phyloP scores from a whole-genome alignment of 495 filamentous ascomycete species.

The Xylaria grammica region DNA sequence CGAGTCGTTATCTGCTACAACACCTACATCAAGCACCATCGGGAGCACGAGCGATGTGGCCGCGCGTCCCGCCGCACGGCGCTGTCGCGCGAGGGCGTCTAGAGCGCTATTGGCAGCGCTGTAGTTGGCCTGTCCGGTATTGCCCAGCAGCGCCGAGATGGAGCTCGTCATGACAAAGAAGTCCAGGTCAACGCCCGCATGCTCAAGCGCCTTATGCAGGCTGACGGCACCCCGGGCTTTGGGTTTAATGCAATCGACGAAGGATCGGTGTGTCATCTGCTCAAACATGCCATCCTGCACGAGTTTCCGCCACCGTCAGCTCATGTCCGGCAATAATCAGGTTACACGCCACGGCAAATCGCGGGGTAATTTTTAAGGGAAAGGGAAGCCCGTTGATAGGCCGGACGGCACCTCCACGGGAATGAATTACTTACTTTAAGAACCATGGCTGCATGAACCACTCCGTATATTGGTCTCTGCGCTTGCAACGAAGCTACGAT shows the following conservation, averaged over 20 bases:
- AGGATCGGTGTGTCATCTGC: conserved; percentile 27
- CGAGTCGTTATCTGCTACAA: conserved; percentile 38
- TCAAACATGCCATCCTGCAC: conserved; percentile 31
- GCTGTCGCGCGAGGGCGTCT: conserved; percentile 48
- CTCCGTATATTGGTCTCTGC: conserved; percentile 39
- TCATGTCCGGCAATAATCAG: neutral
- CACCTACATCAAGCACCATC: conserved; percentile 47
- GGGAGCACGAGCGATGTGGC: conserved; percentile 49
- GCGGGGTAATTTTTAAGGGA: no score
- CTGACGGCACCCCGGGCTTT: conserved; percentile 49
- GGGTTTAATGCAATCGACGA: conserved; percentile 35
- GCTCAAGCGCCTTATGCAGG: conserved; percentile 43
- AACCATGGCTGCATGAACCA: conserved; percentile 48
- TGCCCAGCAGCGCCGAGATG: conserved; percentile 56
- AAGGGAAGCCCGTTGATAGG: no score
- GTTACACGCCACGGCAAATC: neutral
- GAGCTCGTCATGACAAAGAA: conserved; percentile 63
- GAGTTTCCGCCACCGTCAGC: neutral
- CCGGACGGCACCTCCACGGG: no score
- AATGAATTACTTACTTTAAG: conserved; percentile 31
- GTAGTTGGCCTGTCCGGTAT: conserved; percentile 61
- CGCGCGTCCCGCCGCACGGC: conserved; percentile 39
- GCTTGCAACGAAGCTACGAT: conserved; percentile 30
- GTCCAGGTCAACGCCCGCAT: conserved; percentile 49
- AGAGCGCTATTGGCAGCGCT: conserved; percentile 63